Evolutionary conservation across 2,329 filamentous ascomycete species (phyloP), one percentile per base, ranked within the genome.

Genomic region (Trichoderma endophyticum): DNA sequence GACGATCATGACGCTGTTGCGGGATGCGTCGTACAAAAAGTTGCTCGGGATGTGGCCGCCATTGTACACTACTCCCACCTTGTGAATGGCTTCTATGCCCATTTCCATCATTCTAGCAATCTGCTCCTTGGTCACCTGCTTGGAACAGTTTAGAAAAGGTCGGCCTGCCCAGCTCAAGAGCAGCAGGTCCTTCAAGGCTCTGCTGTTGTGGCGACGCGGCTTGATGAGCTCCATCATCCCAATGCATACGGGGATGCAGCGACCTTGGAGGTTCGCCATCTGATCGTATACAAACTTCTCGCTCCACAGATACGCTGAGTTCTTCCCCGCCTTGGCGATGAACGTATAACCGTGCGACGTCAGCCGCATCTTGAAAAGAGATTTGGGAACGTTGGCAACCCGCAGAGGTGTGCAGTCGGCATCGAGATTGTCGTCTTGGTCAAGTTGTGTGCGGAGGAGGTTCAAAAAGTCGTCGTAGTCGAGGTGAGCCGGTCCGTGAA

Each of bases 231-330:
- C 36, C 14, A 69, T 32, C 18, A 69, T 30, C 1, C 65, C 65
- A 0, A 69, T 9, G 12, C 65, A 69, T 1, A 69, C 32, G 5
- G 65, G 65, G 9, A 69, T 56, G 51, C 39, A 30, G 4, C 14
- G 26, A 9, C 65, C 65, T 15, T 69, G 65, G 6, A 48, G 36
- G 4, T 11, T 43, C 7, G 21, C 36, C 34, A 69, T 24, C 36
- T 61, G 34, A n/a, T 69, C 65, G 8, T 69, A 69, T 21, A 69
- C 36, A 26, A 48, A 59, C 14, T 69, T 69, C 11, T 69, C 65
- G 54, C 34, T 51, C 56, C 56, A 61, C 36, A 69, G 1, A 4
- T 32, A 18, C 1, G 56, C 36, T 3, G 28, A 43, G 9, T 36
- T 57, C 32, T 60, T 61, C 1, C 65, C 65, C 2, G 26, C 65